phyloP scores from a whole-genome alignment of 148 eudicot species.

The Rhododendron simsii region DNA sequence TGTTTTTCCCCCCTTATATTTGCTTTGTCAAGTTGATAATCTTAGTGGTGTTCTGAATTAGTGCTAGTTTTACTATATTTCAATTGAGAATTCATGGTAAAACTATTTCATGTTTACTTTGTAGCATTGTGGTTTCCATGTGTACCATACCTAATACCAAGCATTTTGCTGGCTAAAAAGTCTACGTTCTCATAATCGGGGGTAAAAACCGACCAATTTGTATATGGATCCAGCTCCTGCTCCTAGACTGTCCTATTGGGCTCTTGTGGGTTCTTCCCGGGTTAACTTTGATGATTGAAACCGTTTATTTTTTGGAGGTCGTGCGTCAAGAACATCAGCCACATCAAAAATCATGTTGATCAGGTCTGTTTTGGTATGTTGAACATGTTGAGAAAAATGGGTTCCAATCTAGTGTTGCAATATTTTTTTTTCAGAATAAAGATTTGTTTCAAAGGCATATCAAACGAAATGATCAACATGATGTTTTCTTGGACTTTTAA shows the following conservation, averaged over 20 bases:
- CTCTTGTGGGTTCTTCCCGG: not conserved
- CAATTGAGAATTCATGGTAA: not conserved
- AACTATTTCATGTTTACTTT: no score
- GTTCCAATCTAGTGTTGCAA: not conserved
- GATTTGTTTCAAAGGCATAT: not conserved
- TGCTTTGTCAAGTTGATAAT: no score
- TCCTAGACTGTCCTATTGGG: no score
- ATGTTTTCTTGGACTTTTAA: not conserved
- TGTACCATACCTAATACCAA: not conserved
- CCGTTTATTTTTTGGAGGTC: no score
- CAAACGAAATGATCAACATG: not conserved
- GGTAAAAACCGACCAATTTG: not conserved
- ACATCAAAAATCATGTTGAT: no score
- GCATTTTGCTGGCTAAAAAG: not conserved
- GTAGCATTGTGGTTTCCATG: not conserved
- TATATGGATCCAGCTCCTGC: no score
- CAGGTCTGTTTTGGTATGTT: no score
- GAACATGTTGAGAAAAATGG: not conserved
- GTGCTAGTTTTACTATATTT: no score
- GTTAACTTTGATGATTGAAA: not conserved
- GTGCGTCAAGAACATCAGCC: no score
- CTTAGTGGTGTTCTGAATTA: no score
- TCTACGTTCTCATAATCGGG: not conserved
- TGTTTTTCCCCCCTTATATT: not conserved
- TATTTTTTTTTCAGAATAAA: no score